Percentiles rank a stretch among this genome's conserved stretches.
Conservation (phyloP, 148 eudicot species). For the Bassia scoparia region DNA sequence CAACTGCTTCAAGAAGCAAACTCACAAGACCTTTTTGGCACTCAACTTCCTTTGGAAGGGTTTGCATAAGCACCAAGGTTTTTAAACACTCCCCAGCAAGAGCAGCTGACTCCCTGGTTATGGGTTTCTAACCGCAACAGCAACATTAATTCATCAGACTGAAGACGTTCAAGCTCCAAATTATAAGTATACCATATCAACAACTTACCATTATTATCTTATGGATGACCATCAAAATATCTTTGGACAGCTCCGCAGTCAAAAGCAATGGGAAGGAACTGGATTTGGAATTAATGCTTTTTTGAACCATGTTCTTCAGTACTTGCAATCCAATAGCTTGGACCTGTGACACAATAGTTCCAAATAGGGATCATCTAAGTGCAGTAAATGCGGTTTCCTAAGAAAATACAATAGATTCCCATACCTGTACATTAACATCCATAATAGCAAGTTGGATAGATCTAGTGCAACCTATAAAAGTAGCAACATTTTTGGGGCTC, state of each 20-base stretch:
- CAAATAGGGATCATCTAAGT: constrained; percentile 15
- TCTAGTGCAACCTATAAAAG: constrained; percentile 44
- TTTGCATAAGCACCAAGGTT: constrained; percentile 79
- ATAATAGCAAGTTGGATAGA: constrained; percentile 50
- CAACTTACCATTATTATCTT: constrained; percentile 52
- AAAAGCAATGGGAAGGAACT: constrained; percentile 57
- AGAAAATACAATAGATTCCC: constrained; percentile 16
- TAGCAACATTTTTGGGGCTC: constrained; percentile 43
- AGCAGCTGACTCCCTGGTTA: constrained; percentile 63
- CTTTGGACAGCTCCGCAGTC: constrained; percentile 61
- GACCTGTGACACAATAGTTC: constrained; percentile 44
- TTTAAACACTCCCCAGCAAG: constrained; percentile 81
- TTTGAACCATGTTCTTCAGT: constrained; percentile 60
- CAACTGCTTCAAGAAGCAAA: constrained; percentile 70
- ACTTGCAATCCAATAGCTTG: constrained; percentile 81
- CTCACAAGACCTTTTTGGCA: constrained; percentile 64
- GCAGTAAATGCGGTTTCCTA: neutral
- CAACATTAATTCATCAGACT: constrained; percentile 21
- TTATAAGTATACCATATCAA: neutral
- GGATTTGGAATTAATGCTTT: constrained; percentile 36
- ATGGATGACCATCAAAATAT: constrained; percentile 41
- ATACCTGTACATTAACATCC: constrained; percentile 64
- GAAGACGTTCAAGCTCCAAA: constrained; percentile 15
- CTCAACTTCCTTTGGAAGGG: constrained; percentile 57
- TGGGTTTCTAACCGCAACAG: constrained; percentile 51